Conservation (phyloP, 495 filamentous ascomycete genomes). For the Aspergillus heteromorphus region DNA sequence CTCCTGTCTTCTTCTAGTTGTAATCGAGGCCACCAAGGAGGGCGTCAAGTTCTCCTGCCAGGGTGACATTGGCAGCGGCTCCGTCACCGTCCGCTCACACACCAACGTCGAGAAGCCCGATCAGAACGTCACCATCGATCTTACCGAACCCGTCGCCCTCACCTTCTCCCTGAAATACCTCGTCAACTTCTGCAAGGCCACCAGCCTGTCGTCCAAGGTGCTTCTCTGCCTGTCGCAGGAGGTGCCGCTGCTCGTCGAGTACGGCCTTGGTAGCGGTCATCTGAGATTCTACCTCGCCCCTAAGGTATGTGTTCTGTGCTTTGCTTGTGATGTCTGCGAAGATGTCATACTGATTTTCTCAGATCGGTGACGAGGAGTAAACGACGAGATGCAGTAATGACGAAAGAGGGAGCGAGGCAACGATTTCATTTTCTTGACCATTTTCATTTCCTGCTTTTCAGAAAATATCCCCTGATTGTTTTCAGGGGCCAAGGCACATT, state of each 20-base stretch:
- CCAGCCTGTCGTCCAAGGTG: conserved; percentile 72
- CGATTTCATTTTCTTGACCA: conserved; percentile 22
- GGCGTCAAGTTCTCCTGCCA: conserved; percentile 92
- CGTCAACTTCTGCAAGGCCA: conserved; percentile 99
- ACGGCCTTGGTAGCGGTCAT: conserved; percentile 79
- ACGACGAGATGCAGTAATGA: conserved; percentile 24
- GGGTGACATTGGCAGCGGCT: conserved; percentile 93
- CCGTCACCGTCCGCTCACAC: conserved; percentile 86
- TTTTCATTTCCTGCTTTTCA: conserved; percentile 2
- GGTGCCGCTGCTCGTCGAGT: conserved; percentile 94
- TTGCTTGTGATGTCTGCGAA: conserved; percentile 4
- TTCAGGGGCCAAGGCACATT: conserved; percentile 2
- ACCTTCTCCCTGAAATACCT: conserved; percentile 99
- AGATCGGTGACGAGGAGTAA: conserved; percentile 94
- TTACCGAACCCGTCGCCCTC: conserved; percentile 87
- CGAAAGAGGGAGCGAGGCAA: conserved; percentile 32
- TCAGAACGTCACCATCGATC: conserved; percentile 77
- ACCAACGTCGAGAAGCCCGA: conserved; percentile 87
- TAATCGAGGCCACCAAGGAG: conserved; percentile 95
- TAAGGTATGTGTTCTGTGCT: conserved; percentile 54
- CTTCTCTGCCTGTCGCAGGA: conserved; percentile 92
- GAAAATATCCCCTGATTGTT: conserved; percentile 21
- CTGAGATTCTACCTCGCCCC: conserved; percentile 96
- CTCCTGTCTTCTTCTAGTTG: conserved; percentile 49
- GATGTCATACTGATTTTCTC: conserved; percentile 2